Percentiles rank a stretch among this genome's conserved stretches.
These are phyloP conservation scores for Abelmoschus esculentus DNA, from an alignment of 345 rosid genomes.

Conservation along the genomic window DNA sequence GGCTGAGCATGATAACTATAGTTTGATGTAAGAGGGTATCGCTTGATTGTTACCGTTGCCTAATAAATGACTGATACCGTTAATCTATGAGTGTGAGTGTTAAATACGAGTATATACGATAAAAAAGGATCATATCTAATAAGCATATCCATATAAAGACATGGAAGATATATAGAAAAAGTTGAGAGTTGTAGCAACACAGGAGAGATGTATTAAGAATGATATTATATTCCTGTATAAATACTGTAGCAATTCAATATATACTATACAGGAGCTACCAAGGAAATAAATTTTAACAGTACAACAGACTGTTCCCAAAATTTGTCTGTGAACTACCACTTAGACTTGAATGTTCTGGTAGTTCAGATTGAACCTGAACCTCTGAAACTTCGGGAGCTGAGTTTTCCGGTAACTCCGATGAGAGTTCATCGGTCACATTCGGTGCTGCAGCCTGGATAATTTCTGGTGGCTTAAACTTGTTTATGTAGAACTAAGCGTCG, in stretches of 20 bases:
- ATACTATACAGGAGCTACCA: background rate
- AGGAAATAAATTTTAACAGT: background rate
- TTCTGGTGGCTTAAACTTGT: conserved; percentile 68
- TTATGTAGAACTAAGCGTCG: conserved; percentile 79
- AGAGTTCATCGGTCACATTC: conserved; percentile 26
- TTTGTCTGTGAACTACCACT: conserved; percentile 22
- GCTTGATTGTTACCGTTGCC: too few relatives aligned
- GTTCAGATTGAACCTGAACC: conserved; percentile 35
- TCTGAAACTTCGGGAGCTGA: conserved; percentile 31
- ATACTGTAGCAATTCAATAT: background rate
- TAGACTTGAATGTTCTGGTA: conserved; percentile 20
- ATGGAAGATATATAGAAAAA: too few relatives aligned
- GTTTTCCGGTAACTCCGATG: conserved; percentile 25
- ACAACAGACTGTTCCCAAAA: conserved; percentile 4
- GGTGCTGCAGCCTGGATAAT: conserved; percentile 47
- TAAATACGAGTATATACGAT: too few relatives aligned
- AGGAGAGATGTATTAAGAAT: background rate
- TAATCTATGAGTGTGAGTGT: too few relatives aligned
- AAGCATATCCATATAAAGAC: too few relatives aligned
- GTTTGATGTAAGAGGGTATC: too few relatives aligned
- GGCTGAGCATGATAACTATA: too few relatives aligned
- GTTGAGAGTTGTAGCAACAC: too few relatives aligned
- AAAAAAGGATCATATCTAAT: too few relatives aligned
- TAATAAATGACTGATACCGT: too few relatives aligned
- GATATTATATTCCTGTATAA: background rate